These are phyloP conservation scores for Trametes meyenii DNA, from an alignment of 768 basidiomycete species.

Conservation along the genomic window DNA sequence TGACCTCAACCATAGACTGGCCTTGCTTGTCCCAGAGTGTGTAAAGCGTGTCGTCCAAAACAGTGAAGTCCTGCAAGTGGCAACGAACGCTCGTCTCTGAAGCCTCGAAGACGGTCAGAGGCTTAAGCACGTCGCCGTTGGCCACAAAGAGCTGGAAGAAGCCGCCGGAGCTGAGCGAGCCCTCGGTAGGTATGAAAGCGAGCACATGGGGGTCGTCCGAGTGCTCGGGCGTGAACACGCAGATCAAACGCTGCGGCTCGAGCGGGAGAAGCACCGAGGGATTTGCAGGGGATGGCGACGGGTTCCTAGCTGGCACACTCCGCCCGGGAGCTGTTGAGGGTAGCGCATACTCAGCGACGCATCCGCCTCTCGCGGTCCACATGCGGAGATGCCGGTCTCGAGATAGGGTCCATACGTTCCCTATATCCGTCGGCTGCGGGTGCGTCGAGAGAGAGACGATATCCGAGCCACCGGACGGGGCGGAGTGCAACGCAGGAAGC, in stretches of 20 bases:
- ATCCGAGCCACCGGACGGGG: constrained; percentile 52
- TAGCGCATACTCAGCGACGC: constrained; percentile 64
- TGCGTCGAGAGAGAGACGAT: constrained; percentile 74
- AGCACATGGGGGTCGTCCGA: constrained; percentile 57
- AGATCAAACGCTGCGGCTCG: constrained; percentile 65
- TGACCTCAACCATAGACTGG: constrained; percentile 60
- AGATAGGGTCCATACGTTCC: constrained; percentile 82
- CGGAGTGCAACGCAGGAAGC: constrained; percentile 54
- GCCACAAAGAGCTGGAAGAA: constrained; percentile 70
- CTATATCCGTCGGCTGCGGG: constrained; percentile 76
- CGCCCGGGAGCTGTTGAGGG: constrained; percentile 39
- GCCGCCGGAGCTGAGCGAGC: constrained; percentile 72
- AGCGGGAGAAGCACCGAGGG: constrained; percentile 56
- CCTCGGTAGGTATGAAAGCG: constrained; percentile 70
- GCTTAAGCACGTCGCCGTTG: constrained; percentile 59
- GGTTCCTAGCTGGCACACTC: constrained; percentile 37
- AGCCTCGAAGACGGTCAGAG: constrained; percentile 60
- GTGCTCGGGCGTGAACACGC: constrained; percentile 56
- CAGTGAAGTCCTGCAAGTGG: constrained; percentile 76
- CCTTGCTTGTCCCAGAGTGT: constrained; percentile 84
- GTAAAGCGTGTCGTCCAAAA: constrained; percentile 56
- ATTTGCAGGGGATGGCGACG: constrained; percentile 37
- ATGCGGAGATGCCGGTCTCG: constrained; percentile 82
- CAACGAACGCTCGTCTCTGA: constrained; percentile 64
- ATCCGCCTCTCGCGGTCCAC: constrained; percentile 80